These are phyloP conservation scores for Fusarium verticillioides DNA, from an alignment of 2,329 filamentous ascomycete genomes.

Conservation along the genomic window DNA sequence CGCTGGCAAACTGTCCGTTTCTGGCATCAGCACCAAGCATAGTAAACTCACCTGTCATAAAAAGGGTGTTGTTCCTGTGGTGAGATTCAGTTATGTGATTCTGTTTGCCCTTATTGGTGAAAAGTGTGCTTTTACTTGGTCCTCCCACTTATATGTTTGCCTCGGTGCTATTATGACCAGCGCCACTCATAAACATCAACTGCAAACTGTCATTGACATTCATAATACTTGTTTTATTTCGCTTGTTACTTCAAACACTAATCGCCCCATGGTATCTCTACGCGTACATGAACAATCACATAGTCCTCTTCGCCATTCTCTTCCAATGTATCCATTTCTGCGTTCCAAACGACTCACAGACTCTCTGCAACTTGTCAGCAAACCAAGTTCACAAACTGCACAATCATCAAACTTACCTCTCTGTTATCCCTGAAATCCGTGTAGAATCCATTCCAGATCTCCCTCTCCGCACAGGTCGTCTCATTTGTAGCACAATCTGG, in stretches of 20 bases:
- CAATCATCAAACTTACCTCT: conserved; percentile 5
- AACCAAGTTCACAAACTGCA: fast-evolving
- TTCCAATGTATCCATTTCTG: conserved; percentile 25
- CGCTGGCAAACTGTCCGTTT: neutral
- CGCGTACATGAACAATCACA: neutral
- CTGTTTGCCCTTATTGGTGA: neutral
- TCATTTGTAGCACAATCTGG: neutral
- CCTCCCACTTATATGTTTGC: neutral
- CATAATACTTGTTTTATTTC: neutral
- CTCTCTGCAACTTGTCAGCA: conserved; percentile 9
- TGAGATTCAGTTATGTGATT: fast-evolving
- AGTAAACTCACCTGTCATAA: neutral
- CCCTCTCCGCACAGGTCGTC: conserved; percentile 10
- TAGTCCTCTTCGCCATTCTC: neutral
- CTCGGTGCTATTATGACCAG: neutral
- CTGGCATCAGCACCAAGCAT: neutral
- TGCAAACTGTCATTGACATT: neutral
- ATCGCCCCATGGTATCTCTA: neutral
- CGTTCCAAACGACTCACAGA: conserved; percentile 13
- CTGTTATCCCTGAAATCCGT: conserved; percentile 24
- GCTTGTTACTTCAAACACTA: neutral
- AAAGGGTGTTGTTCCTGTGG: neutral
- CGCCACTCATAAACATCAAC: neutral
- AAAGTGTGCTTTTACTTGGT: neutral
- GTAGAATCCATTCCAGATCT: conserved; percentile 34